A percentile compares a stretch with the other conserved stretches of the same genome.
These are phyloP conservation scores for Talaromyces sp. DNA, from an alignment of 2,329 filamentous ascomycete species.

Conservation along the genomic window DNA sequence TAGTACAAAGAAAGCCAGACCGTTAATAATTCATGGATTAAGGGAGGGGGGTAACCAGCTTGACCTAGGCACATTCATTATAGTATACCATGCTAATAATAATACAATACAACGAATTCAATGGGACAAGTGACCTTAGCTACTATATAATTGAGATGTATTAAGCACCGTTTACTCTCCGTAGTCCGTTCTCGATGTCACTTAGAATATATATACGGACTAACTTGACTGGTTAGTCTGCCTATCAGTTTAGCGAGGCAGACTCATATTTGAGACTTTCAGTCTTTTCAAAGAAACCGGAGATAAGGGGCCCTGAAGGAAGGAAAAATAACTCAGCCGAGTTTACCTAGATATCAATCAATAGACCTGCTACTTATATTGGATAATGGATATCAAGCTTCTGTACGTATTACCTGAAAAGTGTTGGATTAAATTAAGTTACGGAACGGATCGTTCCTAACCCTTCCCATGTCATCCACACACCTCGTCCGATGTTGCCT, in stretches of 20 bases:
- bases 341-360: not conserved
- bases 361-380: not conserved
- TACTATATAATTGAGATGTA: not conserved
- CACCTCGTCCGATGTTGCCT: not conserved
- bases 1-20: not conserved
- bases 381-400: not conserved
- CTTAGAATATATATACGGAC: not conserved
- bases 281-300: not conserved
- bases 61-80: not conserved
- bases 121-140: not conserved
- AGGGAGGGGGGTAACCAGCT: not conserved
- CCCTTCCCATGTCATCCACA: not conserved
- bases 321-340: not conserved
- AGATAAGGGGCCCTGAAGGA: not conserved
- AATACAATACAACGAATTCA: not conserved
- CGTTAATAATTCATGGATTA: not conserved
- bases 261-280: not conserved
- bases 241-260: not conserved
- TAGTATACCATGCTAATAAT: not conserved
- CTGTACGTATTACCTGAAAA: not conserved
- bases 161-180: not conserved
- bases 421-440: not conserved
- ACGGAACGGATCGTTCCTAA: conserved; percentile 15
- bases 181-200: not conserved
- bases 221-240: not conserved